These are phyloP conservation scores for Ampelomyces quisqualis DNA, from an alignment of 2,329 filamentous ascomycete species.

Conservation along the genomic window DNA sequence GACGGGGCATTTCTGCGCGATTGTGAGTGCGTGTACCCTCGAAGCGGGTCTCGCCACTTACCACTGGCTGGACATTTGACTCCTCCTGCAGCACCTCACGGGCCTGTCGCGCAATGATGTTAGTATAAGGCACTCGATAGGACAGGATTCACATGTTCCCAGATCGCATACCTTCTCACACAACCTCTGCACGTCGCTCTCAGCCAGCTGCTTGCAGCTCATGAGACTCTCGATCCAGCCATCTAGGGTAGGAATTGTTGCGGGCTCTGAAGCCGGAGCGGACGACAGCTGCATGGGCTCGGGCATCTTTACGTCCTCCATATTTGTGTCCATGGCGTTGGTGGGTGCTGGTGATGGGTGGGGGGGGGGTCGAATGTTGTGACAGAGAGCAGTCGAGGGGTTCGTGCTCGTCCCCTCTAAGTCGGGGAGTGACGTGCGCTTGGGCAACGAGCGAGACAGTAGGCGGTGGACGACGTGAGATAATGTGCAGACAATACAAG, in stretches of 20 bases:
- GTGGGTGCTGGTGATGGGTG: conserved; percentile 20
- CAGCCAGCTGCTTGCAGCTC: conserved; percentile 96
- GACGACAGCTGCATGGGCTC: conserved; percentile 68
- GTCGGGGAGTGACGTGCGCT: conserved; percentile 42
- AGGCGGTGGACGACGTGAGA: no score
- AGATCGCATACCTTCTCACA: conserved; percentile 79
- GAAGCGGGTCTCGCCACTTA: conserved; percentile 52
- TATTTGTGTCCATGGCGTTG: conserved; percentile 88
- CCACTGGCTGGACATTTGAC: conserved; percentile 98
- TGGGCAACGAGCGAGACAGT: conserved; percentile 10
- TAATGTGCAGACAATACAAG: no score
- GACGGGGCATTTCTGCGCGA: conserved; percentile 79
- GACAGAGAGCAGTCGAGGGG: conserved; percentile 38
- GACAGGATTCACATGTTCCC: not conserved
- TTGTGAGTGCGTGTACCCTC: conserved; percentile 17
- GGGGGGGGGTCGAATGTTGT: conserved; percentile 31
- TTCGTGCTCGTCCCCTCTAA: conserved; percentile 40
- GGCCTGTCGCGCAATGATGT: conserved; percentile 58
- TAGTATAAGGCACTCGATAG: conserved; percentile 8
- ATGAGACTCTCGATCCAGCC: conserved; percentile 99
- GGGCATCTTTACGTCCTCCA: conserved; percentile 94
- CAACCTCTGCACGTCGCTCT: conserved; percentile 90
- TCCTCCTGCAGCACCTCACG: conserved; percentile 96
- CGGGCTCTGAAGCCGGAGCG: conserved; percentile 75
- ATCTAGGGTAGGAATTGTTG: conserved; percentile 88